Conservation (phyloP, 371 early-diverging fungal genomes). For the Circinella umbellata region DNA sequence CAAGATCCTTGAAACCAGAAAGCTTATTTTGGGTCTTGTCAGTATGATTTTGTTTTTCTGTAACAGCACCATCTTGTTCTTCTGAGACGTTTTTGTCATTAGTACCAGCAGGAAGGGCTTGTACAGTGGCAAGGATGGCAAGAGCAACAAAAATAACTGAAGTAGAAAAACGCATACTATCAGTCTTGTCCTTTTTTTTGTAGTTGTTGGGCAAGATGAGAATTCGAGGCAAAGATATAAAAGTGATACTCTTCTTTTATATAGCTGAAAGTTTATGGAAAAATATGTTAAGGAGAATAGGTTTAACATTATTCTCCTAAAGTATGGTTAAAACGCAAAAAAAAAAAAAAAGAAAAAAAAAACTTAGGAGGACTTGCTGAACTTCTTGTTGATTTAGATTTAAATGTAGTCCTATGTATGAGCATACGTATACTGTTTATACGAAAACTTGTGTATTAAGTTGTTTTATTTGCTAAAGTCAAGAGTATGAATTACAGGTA, state of each 20-base stretch:
- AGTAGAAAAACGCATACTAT: conserved; percentile 4
- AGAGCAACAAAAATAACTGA: conserved; percentile 2
- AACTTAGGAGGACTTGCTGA: no score
- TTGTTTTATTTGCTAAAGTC: no score
- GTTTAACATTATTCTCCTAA: no score
- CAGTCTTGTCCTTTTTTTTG: neutral
- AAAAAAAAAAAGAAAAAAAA: no score
- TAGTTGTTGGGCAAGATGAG: neutral
- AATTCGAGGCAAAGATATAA: neutral
- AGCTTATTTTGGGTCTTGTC: neutral
- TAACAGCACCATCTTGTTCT: neutral
- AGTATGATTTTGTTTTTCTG: neutral
- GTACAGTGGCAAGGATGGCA: neutral
- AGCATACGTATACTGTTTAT: neutral
- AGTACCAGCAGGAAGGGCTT: neutral
- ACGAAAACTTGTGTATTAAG: neutral
- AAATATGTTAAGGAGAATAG: no score
- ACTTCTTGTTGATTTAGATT: no score
- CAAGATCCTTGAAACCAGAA: neutral
- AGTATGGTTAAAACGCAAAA: no score
- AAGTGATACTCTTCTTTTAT: neutral
- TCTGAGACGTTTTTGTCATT: neutral
- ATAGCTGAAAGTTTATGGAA: no score
- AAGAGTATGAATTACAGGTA: no score
- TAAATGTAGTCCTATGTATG: neutral